Evolutionary conservation across 2,329 filamentous ascomycete genomes (phyloP).

Genomic region (Macrophomina phaseolina): DNA sequence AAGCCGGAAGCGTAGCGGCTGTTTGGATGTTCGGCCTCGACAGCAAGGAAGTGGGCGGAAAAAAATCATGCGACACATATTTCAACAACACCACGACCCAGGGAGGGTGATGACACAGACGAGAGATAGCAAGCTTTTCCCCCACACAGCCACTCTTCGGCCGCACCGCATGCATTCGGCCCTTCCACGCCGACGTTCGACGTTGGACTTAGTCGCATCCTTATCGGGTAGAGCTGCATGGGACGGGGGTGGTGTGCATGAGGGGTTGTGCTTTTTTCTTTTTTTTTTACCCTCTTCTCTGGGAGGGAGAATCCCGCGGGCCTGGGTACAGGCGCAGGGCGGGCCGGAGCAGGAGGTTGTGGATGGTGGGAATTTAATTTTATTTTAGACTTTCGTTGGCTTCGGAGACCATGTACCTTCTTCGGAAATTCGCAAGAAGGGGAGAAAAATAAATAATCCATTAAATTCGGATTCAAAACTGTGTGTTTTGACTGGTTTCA

Average conservation of each 20-base stretch:
- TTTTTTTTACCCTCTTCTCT: not conserved
- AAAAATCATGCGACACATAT: not conserved
- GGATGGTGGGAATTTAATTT: too few species aligned
- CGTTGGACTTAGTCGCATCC: slow-evolving; percentile 25
- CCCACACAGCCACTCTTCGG: slow-evolving; percentile 4
- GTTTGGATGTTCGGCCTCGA: not conserved
- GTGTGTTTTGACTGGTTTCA: too few species aligned
- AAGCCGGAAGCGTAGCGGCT: too few species aligned
- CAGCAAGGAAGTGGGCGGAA: not conserved
- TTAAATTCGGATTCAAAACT: too few species aligned
- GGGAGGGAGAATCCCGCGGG: not conserved
- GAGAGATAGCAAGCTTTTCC: not conserved
- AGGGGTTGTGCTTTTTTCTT: slow-evolving; percentile 3
- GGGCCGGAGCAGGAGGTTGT: not conserved
- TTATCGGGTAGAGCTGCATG: slow-evolving; percentile 21
- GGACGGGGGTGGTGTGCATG: not conserved
- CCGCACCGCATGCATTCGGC: slow-evolving; percentile 20
- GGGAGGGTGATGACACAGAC: not conserved
- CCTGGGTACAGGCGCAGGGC: not conserved
- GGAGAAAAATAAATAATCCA: too few species aligned
- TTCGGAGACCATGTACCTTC: not conserved
- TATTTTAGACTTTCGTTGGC: not conserved
- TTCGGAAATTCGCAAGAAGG: too few species aligned
- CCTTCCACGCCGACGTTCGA: slow-evolving; percentile 25
- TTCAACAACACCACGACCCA: slow-evolving; percentile 1